Conservation (phyloP, 371 early-diverging fungal genomes). For the Lichtheimia corymbifera region DNA sequence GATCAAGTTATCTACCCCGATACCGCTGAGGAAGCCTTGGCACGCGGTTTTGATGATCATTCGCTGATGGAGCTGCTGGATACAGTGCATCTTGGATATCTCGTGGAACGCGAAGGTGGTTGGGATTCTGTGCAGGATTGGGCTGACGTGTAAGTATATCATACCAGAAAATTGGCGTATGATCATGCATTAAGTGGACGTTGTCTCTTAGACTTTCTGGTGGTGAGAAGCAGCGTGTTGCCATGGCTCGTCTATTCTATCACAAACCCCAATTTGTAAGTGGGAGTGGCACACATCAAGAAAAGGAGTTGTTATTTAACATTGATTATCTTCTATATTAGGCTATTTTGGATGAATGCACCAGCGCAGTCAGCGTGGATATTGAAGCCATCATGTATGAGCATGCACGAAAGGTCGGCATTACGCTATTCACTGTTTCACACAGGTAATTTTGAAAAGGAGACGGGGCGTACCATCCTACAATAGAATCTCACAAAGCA, state of each 20-base stretch:
- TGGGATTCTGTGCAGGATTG: conserved; percentile 85
- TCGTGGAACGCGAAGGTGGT: conserved; percentile 84
- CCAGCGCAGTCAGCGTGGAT: conserved; percentile 84
- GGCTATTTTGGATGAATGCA: conserved; percentile 88
- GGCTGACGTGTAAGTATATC: conserved; percentile 64
- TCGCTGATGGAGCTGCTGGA: conserved; percentile 64
- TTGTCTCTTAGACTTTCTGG: conserved; percentile 57
- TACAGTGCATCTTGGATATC: conserved; percentile 70
- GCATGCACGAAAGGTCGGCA: conserved; percentile 77
- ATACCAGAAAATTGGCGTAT: not conserved
- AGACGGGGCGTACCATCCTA: no score
- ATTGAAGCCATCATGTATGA: conserved; percentile 85
- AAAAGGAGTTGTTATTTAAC: not conserved
- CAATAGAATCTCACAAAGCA: no score
- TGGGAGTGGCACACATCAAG: not conserved
- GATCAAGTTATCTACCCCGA: conserved; percentile 91
- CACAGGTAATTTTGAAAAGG: conserved; percentile 57
- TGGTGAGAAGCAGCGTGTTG: conserved; percentile 82
- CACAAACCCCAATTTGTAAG: conserved; percentile 81
- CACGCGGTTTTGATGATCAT: conserved; percentile 60
- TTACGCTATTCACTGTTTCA: conserved; percentile 84
- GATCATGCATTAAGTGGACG: not conserved
- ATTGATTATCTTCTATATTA: conserved; percentile 10
- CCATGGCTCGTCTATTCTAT: conserved; percentile 84
- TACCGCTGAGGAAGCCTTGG: conserved; percentile 52